Percentiles rank a stretch among this genome's conserved stretches.
Evolutionary conservation across 2,329 filamentous ascomycete genomes (phyloP).

Genomic region (Volutella citrinella): DNA sequence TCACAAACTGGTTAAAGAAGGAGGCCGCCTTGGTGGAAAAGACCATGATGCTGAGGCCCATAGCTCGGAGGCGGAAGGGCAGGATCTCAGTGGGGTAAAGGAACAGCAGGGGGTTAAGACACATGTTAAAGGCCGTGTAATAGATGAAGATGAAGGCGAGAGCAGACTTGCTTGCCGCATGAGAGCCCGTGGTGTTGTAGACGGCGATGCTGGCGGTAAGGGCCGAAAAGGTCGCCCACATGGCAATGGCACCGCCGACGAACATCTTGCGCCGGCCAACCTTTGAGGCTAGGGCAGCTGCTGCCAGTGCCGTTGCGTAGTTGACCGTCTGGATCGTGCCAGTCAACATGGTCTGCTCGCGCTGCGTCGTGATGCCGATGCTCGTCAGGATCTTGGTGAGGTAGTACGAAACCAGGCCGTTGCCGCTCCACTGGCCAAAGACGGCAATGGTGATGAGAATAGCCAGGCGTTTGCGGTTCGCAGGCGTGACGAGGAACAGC

Average conservation of each 20-base stretch:
- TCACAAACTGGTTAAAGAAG: slow-evolving; percentile 17
- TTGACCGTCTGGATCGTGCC: slow-evolving; percentile 13
- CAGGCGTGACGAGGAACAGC: slow-evolving; percentile 16
- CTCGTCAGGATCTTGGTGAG: slow-evolving; percentile 23
- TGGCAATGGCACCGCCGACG: slow-evolving; percentile 11
- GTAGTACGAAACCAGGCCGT: slow-evolving; percentile 28
- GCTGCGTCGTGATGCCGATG: slow-evolving; percentile 13
- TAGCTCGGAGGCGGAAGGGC: slow-evolving; percentile 14
- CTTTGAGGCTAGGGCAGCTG: slow-evolving; percentile 11
- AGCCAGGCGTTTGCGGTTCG: slow-evolving; percentile 28
- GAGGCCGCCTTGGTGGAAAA: slow-evolving; percentile 14
- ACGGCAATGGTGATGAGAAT: slow-evolving; percentile 40
- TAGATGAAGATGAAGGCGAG: slow-evolving; percentile 18
- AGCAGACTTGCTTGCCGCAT: slow-evolving; percentile 11
- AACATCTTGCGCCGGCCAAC: slow-evolving; percentile 13
- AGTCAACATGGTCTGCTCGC: slow-evolving; percentile 11
- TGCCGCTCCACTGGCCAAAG: slow-evolving; percentile 37
- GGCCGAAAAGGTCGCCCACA: slow-evolving; percentile 13
- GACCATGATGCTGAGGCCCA: slow-evolving; percentile 11
- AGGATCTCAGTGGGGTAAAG: slow-evolving; percentile 13
- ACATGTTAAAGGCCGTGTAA: slow-evolving; percentile 12
- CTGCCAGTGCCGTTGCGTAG: slow-evolving; percentile 8
- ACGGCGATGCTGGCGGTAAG: slow-evolving; percentile 12
- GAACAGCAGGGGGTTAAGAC: slow-evolving; percentile 12
- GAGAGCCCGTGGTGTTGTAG: slow-evolving; percentile 12